Base-by-base conservation (phyloP, 208 protist genomes). In the Vickermania ingenoplastis region DNA sequence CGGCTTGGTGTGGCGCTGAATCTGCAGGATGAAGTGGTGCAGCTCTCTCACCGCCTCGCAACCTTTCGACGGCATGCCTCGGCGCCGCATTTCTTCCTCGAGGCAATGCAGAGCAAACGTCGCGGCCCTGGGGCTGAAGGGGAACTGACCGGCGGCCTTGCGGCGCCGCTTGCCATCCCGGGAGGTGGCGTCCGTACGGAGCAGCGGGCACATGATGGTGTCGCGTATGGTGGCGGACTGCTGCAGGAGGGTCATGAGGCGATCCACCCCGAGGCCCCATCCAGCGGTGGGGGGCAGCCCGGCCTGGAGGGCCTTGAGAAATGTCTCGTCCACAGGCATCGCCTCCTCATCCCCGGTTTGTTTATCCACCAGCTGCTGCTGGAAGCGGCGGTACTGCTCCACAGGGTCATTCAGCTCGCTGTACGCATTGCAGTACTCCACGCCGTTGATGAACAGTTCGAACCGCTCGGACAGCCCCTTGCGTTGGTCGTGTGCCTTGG, bases 341-440 rank as follows among this genome's bases (percentile, higher is more conserved):
- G 94, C 88, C 79, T 99, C 95, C 3, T 96, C 91, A 65, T 98
- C 97, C 54, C 94, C 95, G 1, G 65, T 72, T 57, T 75, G 71
- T 49, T 81, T 74, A 53, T 97, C 90, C 23, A 89, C 41, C 23
- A 90, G 58, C 68, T 99, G 96, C 59, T 86, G 73, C 63, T 96
- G 75, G 48, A 99, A 99, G 59, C 96, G 89, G 29, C 63, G 70
- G 63, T 91, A 89, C 80, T 99, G 97, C 61, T 98, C 94, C 53
- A 89, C 66, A 36, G 97, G 96, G 67, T 98, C 90, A 63, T 98
- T 98, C 26, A 99, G 77, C 67, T 99, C 96, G 23, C 85, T 97
- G 66, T 98, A 99, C 1, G 97, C 95, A 74, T 99, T 99, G 53
- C 83, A 94, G 57, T 97, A 84, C 74, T 99, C 97, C 14, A 79